Conservation (phyloP, 1,139 yeast genomes). For the Hansenula anomala region DNA sequence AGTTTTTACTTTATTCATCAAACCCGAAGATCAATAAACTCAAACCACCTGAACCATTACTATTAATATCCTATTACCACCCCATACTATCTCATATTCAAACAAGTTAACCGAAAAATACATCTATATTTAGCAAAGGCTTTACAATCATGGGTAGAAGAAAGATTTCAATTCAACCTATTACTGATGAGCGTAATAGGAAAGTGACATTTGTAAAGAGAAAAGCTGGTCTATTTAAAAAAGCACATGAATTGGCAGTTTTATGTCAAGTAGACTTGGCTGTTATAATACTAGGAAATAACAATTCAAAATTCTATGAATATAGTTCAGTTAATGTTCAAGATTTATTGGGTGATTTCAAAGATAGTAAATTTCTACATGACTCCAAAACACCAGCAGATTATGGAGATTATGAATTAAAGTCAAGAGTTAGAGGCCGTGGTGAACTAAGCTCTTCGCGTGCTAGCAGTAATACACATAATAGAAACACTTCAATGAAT, state of each 20-base stretch:
- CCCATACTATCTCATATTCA: neutral
- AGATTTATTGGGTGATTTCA: conserved; percentile 55
- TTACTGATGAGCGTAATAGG: conserved; percentile 82
- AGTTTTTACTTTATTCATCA: too few species aligned
- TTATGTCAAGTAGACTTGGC: conserved; percentile 92
- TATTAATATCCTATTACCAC: neutral
- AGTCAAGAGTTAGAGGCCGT: conserved; percentile 21
- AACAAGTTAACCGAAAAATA: too few species aligned
- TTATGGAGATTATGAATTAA: conserved; percentile 39
- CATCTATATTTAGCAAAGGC: too few species aligned
- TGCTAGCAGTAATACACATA: neutral
- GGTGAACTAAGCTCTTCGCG: conserved; percentile 9
- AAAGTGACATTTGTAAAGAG: conserved; percentile 90
- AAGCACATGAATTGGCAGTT: conserved; percentile 92
- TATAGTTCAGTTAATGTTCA: conserved; percentile 69
- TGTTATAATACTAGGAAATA: conserved; percentile 82
- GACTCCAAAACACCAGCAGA: conserved; percentile 60
- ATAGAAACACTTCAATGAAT: conserved; percentile 9
- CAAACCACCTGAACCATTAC: too few species aligned
- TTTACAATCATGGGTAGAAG: conserved; percentile 77
- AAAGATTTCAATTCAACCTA: conserved; percentile 90
- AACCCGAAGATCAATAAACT: neutral
- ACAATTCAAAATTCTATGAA: conserved; percentile 70
- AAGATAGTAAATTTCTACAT: conserved; percentile 35
- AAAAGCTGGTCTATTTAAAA: conserved; percentile 91